Conservation (phyloP, 164 flowering plant genomes). For the Cinnamomum micranthum region DNA sequence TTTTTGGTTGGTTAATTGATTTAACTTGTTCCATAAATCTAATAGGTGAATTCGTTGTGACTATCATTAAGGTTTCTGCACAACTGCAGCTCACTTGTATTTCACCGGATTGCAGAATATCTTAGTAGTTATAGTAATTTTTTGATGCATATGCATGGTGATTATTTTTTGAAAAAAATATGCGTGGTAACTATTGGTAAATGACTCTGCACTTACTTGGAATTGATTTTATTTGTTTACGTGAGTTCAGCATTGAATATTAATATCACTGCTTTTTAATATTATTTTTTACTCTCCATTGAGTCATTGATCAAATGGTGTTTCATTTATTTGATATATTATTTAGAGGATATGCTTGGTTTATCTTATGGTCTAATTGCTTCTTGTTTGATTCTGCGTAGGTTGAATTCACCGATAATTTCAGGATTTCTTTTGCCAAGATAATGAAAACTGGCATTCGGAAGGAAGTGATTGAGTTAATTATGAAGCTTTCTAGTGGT, state of each 20-base stretch:
- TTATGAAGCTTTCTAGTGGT: slow-evolving; percentile 34
- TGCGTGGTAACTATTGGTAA: no score
- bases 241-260: no score
- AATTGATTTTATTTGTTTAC: background rate
- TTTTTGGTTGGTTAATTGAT: no score
- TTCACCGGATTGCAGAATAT: no score
- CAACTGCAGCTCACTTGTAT: no score
- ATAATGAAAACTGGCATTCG: background rate
- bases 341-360: background rate
- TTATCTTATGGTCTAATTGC: background rate
- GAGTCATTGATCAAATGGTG: background rate
- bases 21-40: no score
- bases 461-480: slow-evolving; percentile 16
- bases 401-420: slow-evolving; percentile 28
- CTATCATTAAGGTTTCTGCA: no score
- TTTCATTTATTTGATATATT: background rate
- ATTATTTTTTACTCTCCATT: background rate
- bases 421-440: slow-evolving; percentile 19
- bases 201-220: background rate
- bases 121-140: no score
- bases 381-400: slow-evolving; percentile 3
- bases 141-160: no score
- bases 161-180: no score
- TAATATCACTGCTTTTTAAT: background rate
- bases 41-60: no score